Evolutionary conservation across 2,329 filamentous ascomycete genomes (phyloP), one percentile per base, ranked within the genome.

Genomic region (Claviceps spartinae): DNA sequence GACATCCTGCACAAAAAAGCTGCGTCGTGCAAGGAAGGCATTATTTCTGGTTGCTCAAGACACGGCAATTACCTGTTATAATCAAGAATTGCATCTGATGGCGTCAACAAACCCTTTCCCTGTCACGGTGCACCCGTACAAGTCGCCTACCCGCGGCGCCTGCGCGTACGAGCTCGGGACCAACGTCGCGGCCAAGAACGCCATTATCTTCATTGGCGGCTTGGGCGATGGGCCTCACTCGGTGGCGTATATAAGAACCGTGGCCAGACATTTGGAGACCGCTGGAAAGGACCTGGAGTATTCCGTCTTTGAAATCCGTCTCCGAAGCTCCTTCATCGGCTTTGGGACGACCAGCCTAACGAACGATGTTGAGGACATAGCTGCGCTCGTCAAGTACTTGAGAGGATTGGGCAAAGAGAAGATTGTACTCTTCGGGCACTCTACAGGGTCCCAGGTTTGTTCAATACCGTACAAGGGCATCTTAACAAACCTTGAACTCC

Each of bases 191-290:
- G 65, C 70, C 53, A 69, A 63, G 48, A 80, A 86, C 65, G 81
- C 80, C 3, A 65, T 88, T 51, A 65, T 88, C 54, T 85, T 85
- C 67, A 75, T 88, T 56, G 83, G 82, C 55, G 85, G 85, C 38
- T 75, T 89, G 16, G 76, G 75, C 40, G 85, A 88, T 64, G 83
- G 83, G 1, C 78, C 84, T 54, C 78, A 85, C 56, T 82, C 80
- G 0, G 74, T 85, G 8, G 68, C 73, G 1, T 86, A 85, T 54
- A 68, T 73, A 47, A 70, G 72, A 5, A 61, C 64, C 1, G 65
- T 81, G 52, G 73, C 76, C 14, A 62, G 65, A 41, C 64, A 65
- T 48, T 62, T 79, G 4, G 68, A 70, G 55, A 54, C 65, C 5
- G 55, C 64, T 6, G 53, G 53, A 8, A 55, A 61, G 1, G 64